Evolutionary conservation across 306 rosid species (phyloP).

Genomic region (Gynostemma pentaphyllum): DNA sequence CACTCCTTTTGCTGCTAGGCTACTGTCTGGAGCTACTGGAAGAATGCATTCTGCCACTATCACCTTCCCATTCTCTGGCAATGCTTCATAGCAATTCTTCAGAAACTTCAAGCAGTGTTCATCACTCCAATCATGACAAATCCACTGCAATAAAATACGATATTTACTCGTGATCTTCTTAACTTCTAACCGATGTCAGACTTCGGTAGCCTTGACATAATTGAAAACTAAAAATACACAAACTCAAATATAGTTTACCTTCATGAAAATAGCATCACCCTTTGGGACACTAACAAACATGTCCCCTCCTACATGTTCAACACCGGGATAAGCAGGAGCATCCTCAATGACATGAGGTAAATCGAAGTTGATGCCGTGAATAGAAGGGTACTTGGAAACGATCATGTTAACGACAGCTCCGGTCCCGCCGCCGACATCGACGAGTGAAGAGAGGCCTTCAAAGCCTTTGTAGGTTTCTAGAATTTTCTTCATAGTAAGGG

Average conservation of each 20-base stretch:
- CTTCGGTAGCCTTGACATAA: no score
- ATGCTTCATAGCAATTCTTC: conserved; percentile 70
- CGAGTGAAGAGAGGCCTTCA: conserved; percentile 59
- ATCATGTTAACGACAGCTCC: conserved; percentile 68
- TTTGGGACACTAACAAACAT: conserved; percentile 81
- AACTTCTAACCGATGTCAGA: no score
- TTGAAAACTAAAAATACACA: background rate
- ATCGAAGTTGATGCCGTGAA: conserved; percentile 81
- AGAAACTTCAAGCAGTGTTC: conserved; percentile 69
- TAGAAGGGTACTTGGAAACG: conserved; percentile 63
- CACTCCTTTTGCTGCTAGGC: conserved; percentile 73
- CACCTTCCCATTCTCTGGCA: conserved; percentile 73
- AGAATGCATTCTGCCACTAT: conserved; percentile 88
- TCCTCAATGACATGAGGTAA: conserved; percentile 79
- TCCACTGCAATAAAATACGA: conserved; percentile 36
- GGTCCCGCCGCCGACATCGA: conserved; percentile 90
- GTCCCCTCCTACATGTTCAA: conserved; percentile 85
- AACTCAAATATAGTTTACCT: conserved; percentile 25
- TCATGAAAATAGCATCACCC: conserved; percentile 89
- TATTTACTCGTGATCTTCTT: no score
- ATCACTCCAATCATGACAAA: conserved; percentile 94
- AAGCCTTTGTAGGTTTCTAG: conserved; percentile 65
- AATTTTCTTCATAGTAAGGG: conserved; percentile 74
- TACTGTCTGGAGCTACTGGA: conserved; percentile 65
- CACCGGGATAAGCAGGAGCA: conserved; percentile 63